Base-by-base conservation (phyloP, 139 green algal species). In the Mesotaenium endlicherianum region DNA sequence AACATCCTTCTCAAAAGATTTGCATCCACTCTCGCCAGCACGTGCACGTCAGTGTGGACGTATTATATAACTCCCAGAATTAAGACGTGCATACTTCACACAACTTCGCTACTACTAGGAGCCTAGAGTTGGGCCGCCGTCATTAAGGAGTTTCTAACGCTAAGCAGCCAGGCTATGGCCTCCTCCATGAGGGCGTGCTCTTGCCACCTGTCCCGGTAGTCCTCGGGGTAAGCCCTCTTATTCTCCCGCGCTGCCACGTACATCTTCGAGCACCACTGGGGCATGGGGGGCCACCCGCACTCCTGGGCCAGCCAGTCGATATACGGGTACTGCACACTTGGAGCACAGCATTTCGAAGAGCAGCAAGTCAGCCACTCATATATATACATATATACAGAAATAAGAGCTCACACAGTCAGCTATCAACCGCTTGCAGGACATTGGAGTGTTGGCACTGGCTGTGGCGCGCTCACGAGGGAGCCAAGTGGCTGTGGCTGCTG, bases 161-260 rank as follows among this genome's bases (percentile, higher is more conserved):
- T 72, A 38, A 72, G 60, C 60, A 47, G 60, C 11, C n/a, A n/a
- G 5, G 60, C 60, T 72, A 14, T 38, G 41, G 41, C 60, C 60
- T 5, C 6, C 43, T 6, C 71, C 5, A 80, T 39, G 17, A 77
- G 6, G 2, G 26, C 8, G 38, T 34, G n/a, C 41, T 82, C 75
- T 30, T 36, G 17, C 75, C 75, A 82, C 45, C 36, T 71, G n/a
- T 84, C 77, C 36, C 77, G 57, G 30, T 84, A 84, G 3, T 16
- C 14, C 31, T 55, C 77, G 1, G 77, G 77, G 3, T 34, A 64
- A 1, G 16, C 36, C 4, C 47, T 50, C 39, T 84, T 84, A 34
- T 44, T 49, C 39, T 58, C 38, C 38, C 57, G 0, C 31, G 31
- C 36, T n/a, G 68, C 43, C 38, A 40, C 38, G 68, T 84, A 84